Base-by-base conservation (phyloP, 2,329 filamentous ascomycete genomes). In the Colletotrichum spaethianum region DNA sequence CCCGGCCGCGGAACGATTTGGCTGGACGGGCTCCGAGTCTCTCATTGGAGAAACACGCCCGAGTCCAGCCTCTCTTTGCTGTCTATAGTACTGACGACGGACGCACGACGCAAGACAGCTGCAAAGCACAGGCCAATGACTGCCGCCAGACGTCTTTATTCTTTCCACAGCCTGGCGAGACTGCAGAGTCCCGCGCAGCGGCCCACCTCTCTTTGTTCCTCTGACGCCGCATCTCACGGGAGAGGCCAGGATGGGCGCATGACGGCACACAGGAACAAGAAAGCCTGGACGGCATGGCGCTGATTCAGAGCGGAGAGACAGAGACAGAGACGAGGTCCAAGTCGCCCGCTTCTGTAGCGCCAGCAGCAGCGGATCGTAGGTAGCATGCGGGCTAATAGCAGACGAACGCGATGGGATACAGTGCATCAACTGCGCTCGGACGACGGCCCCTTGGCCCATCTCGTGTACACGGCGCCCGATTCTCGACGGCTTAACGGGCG, bases 381-480 rank as follows among this genome's bases (percentile, higher is more conserved):
- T 12, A 3, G 28, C 9, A 55, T 36, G 11, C 52, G 11, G 9
- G 52, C 31, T n/a, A n/a, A n/a, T n/a, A n/a, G n/a, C 40, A 31
- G 52, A 38, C 11, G 33, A n/a, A n/a, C n/a, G n/a, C n/a, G 53
- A 26, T 14, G 53, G 53, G n/a, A 57, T 36, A 48, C 59, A 50
- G 59, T 62, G 59, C 60, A 62, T 62, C 60, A 62, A 20, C 23
- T 18, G 33, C 44, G 65, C 65, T 70, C 65, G 53, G 65, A 60
- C 65, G 20, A 38, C 57, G 9, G 42, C 11, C 57, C 38, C n/a
- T 61, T 20, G 11, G 18, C 18, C 28, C 11, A 55, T 33, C 28
- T 33, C 23, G 44, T 6, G 44, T 14, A 26, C 5, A n/a, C 14
- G 12, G n/a, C 16, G 4, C 11, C 50, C 16, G 26, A 16, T 12